Percentiles rank a stretch among this genome's conserved stretches.
phyloP scores from a whole-genome alignment of 495 filamentous ascomycete species.

The Penicilliopsis zonata region DNA sequence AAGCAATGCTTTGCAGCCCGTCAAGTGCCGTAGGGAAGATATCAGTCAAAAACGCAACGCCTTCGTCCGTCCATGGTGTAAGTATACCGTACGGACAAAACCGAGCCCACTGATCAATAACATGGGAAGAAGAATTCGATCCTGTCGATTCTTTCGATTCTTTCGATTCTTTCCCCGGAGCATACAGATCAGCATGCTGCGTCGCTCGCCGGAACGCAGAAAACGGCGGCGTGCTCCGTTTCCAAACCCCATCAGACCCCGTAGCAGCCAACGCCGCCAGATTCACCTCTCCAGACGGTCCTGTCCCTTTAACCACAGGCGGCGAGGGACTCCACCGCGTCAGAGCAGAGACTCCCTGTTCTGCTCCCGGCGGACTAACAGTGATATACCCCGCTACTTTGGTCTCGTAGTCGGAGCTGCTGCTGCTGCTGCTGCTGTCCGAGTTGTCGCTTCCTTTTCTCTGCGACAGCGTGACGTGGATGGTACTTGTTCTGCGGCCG shows the following conservation, averaged over 20 bases:
- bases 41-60: slow-evolving; percentile 49
- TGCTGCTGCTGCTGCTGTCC: slow-evolving; percentile 11
- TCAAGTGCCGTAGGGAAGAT: slow-evolving; percentile 50
- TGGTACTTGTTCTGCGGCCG: slow-evolving; percentile 53
- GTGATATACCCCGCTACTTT: slow-evolving; percentile 60
- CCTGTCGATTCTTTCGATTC: too few species aligned
- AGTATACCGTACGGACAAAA: slow-evolving; percentile 25
- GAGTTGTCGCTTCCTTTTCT: slow-evolving; percentile 12
- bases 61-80: slow-evolving; percentile 40
- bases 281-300: slow-evolving; percentile 12
- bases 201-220: slow-evolving; percentile 40
- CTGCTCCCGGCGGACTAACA: slow-evolving; percentile 46
- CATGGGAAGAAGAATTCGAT: too few species aligned
- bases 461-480: slow-evolving; percentile 57
- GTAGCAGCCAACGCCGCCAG: slow-evolving; percentile 24
- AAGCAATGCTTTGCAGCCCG: slow-evolving; percentile 26
- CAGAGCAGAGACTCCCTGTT: slow-evolving; percentile 43
- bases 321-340: slow-evolving; percentile 41
- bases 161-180: slow-evolving; percentile 35
- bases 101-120: slow-evolving; percentile 57
- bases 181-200: slow-evolving; percentile 40
- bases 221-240: slow-evolving; percentile 23
- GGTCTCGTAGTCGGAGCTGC: slow-evolving; percentile 28
- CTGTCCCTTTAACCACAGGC: slow-evolving; percentile 23
- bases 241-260: slow-evolving; percentile 19